A percentile compares a stretch with the other conserved stretches of the same genome.
Evolutionary conservation across 2,329 filamentous ascomycete genomes (phyloP).

Genomic region (Helotiales sp.): DNA sequence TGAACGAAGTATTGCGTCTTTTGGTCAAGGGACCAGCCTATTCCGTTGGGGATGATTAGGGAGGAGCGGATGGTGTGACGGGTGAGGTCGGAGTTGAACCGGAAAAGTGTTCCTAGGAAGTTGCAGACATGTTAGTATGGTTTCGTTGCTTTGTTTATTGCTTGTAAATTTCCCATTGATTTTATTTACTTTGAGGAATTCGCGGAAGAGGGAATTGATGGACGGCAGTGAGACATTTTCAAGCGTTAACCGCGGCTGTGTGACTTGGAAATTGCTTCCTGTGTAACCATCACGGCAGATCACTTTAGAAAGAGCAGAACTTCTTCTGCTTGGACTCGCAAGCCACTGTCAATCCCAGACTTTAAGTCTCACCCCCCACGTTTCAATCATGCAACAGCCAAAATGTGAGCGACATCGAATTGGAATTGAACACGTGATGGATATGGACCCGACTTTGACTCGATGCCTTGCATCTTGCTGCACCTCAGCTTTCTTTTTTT

Average conservation of each 20-base stretch:
- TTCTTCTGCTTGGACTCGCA: neutral
- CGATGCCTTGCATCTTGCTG: neutral
- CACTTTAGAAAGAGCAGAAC: neutral
- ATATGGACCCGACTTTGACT: neutral
- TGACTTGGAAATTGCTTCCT: neutral
- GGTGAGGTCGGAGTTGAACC: conserved; percentile 63
- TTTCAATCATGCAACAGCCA: no score
- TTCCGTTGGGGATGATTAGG: conserved; percentile 81
- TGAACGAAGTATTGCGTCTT: conserved; percentile 76
- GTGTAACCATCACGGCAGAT: neutral
- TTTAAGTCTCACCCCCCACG: no score
- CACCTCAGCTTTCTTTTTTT: neutral
- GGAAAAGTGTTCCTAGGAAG: conserved; percentile 65
- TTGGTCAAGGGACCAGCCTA: conserved; percentile 74
- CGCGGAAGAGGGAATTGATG: neutral
- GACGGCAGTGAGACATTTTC: neutral
- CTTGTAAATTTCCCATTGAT: neutral
- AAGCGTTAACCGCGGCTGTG: neutral
- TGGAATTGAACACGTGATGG: no score
- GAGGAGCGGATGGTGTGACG: conserved; percentile 60
- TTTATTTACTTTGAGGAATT: neutral
- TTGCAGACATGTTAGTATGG: conserved; percentile 4
- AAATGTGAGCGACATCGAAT: no score
- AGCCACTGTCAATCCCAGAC: no score
- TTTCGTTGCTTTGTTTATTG: neutral